These are phyloP conservation scores for Simplicillium aogashimaense DNA, from an alignment of 2,329 filamentous ascomycete species.

Conservation along the genomic window DNA sequence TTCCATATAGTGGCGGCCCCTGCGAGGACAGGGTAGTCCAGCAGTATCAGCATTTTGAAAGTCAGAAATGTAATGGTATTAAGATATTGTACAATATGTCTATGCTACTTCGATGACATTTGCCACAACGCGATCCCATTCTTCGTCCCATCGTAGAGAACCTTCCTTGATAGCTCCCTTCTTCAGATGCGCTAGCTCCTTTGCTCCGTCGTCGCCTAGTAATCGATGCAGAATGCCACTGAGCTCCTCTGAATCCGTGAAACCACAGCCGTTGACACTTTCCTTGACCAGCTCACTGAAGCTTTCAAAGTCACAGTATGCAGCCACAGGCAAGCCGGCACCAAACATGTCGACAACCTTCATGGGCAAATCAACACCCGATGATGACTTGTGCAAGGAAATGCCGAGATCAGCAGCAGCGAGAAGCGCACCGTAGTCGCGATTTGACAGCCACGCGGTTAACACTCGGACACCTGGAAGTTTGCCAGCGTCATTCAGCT, in stretches of 20 bases:
- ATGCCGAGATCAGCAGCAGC: slow-evolving; percentile 82
- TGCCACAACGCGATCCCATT: slow-evolving; percentile 81
- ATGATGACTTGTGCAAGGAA: slow-evolving; percentile 85
- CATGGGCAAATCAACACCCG: slow-evolving; percentile 94
- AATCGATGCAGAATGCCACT: slow-evolving; percentile 52
- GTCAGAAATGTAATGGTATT: too few relatives aligned
- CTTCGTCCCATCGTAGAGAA: slow-evolving; percentile 73
- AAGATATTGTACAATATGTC: not conserved
- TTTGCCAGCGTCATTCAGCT: slow-evolving; percentile 49
- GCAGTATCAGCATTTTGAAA: not conserved
- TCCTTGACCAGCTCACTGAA: slow-evolving; percentile 88
- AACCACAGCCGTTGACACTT: slow-evolving; percentile 76
- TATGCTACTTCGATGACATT: slow-evolving; percentile 48
- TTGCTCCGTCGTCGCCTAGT: slow-evolving; percentile 40
- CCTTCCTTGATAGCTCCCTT: slow-evolving; percentile 67
- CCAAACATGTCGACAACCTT: slow-evolving; percentile 99
- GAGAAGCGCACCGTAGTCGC: slow-evolving; percentile 77
- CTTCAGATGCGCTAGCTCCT: slow-evolving; percentile 51
- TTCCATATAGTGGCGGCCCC: too few relatives aligned
- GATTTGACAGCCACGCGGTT: slow-evolving; percentile 76
- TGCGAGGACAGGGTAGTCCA: not conserved
- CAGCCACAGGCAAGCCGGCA: slow-evolving; percentile 79
- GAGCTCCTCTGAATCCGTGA: slow-evolving; percentile 61
- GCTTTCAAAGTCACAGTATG: slow-evolving; percentile 77
- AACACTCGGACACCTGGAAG: slow-evolving; percentile 62